Base-by-base conservation (phyloP, 495 filamentous ascomycete species). In the Pyrenula aspistea region DNA sequence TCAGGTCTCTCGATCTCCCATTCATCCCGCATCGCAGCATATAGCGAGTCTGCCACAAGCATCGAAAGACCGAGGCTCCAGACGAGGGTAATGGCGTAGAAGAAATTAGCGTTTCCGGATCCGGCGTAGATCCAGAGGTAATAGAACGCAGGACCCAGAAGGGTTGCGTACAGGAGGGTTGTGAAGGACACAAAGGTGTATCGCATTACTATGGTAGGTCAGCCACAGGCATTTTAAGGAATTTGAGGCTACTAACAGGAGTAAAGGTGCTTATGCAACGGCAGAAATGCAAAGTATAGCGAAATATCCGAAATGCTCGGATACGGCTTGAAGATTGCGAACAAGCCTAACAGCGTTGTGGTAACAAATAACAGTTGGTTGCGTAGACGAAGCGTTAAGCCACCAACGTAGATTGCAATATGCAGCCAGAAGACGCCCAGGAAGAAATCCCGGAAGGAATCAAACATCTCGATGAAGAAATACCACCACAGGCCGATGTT, bases 381-480 rank as follows among this genome's bases (percentile, higher is more conserved):
- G 53, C 87, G 81, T 50, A 98, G 68, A 53, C 91, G 83, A 53
- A 95, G 74, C 3, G 85, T 89, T 10, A 97, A 70, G 0, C 88
- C 91, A 20, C 83, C 88, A 2, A 93, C 86, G 68, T 98, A 98
- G 47, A 84, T 83, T 2, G 84, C 83, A 53, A 97, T 76, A 69
- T 98, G 94, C 56, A 98, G 80, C 89, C 94, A 96, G 70, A 98
- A 98, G 3, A 97, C 90, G 21, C 88, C 94, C 1, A 98, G 78
- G 77, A 98, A 98, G 75, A 98, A 97, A 53, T 86, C 85, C 22
- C 93, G 83, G 77, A 98, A 98, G 2, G 90, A 92, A 69, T 98
- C 93, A 67, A 98, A 98, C 83, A 98, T 98, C 71, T 98, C 93
- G 62, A 92, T 94, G 72, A 98, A 97, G 71, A 97, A 98, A 72